phyloP scores from a whole-genome alignment of 2,329 filamentous ascomycete genomes.

The Elsinoe batatas region DNA sequence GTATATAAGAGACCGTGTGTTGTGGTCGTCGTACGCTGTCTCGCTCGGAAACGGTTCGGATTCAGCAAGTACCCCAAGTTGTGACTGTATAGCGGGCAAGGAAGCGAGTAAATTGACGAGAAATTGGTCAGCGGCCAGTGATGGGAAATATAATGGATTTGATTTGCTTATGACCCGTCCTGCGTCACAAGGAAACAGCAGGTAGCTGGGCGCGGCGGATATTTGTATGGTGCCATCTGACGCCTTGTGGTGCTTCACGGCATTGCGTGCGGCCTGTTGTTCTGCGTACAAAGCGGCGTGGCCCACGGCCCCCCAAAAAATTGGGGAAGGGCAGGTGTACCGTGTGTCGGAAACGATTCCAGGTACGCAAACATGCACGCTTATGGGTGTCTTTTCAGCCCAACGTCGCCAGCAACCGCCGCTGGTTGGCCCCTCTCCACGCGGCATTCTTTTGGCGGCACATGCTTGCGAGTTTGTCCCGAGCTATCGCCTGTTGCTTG shows the following conservation, averaged over 20 bases:
- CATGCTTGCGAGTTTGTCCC: background rate
- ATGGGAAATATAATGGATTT: background rate
- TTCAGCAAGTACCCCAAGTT: background rate
- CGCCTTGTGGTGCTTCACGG: constrained; percentile 6
- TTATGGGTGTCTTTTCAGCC: background rate
- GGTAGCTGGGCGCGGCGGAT: background rate
- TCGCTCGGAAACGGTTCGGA: constrained; percentile 6
- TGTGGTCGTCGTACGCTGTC: constrained; percentile 1
- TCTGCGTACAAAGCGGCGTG: background rate
- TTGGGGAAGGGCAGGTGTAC: background rate
- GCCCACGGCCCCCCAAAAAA: background rate
- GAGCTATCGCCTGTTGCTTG: background rate
- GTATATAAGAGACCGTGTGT: background rate
- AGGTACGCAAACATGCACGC: background rate
- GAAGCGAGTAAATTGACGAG: background rate
- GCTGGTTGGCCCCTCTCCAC: background rate
- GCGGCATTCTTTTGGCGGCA: background rate
- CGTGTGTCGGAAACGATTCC: background rate
- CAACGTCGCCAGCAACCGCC: background rate
- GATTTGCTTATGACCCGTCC: constrained; percentile 3
- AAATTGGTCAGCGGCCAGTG: background rate
- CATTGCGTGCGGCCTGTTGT: background rate
- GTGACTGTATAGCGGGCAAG: background rate
- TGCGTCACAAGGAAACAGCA: background rate
- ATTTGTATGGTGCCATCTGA: constrained; percentile 10